Evolutionary conservation across 257 asterid species (phyloP), one percentile per base, ranked within the genome.

Genomic region (Nicotiana undulata): DNA sequence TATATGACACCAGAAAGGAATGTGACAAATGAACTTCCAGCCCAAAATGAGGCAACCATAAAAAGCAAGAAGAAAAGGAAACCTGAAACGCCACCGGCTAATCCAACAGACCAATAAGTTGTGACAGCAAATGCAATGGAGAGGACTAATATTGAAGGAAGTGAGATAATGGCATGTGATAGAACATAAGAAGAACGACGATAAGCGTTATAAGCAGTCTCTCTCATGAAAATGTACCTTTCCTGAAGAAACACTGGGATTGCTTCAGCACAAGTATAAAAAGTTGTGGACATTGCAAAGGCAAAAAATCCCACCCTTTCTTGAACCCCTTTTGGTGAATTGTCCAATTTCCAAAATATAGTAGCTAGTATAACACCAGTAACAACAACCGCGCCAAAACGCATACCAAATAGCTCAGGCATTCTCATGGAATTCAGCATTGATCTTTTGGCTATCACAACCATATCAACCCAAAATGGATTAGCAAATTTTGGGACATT

Each of bases 241-340:
- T 89, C 89, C 53, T 83, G 86, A 11, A 89, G 88, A 63, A 89
- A 89, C 4, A 84, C 89, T 1, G 92, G 92, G 18, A 89, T 82
- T 82, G 90, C 92, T 84, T 89, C 92, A 0, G 92, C 90, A 60
- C 90, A 89, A 0, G 89, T 89, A 79, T 89, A 89, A 78, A 87
- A 89, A 1, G 84, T 85, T 29, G 92, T 89, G 29, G 92, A 89
- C 89, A 87, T 89, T 20, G 92, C 90, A 20, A 89, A 87, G 34
- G 90, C 90, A 8, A 87, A 87, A 74, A 89, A 87, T 6, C 90
- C 92, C 17, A 89, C 13, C 58, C 90, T 81, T 79, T 89, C 92
- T 77, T 89, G 90, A 46, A 87, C 66, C 32, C 92, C 90, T 75
- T 77, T 87, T 0, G 92, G 92, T 1, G 92, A 89, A 77, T 68